Evolutionary conservation across 176 grass and related monocot genomes (phyloP).

Genomic region (Musa troglodytarum): DNA sequence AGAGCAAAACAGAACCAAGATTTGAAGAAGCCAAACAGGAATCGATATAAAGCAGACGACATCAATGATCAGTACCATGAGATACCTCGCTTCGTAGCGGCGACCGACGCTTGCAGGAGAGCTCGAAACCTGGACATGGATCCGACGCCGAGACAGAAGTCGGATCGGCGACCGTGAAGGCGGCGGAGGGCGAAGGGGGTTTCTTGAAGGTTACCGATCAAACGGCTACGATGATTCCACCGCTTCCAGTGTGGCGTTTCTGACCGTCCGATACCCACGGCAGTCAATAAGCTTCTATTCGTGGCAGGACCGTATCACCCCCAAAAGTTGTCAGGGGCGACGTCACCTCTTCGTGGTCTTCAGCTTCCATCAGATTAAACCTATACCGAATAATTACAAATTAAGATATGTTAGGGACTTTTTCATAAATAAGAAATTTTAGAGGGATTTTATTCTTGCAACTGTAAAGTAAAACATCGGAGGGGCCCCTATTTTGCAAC

Average conservation of each 20-base stretch:
- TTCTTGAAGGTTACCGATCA: background rate
- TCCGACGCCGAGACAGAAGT: background rate
- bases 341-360: no score
- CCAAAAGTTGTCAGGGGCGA: no score
- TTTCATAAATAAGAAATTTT: background rate
- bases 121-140: slow-evolving; percentile 54
- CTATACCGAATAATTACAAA: no score
- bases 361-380: no score
- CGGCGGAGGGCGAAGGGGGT: no score
- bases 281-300: no score
- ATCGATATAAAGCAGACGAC: no score
- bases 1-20: background rate
- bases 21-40: no score
- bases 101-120: slow-evolving; percentile 62
- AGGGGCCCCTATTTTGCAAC: background rate
- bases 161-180: no score
- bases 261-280: no score
- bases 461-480: background rate
- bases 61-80: background rate
- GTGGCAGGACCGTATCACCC: no score
- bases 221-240: background rate
- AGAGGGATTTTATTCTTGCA: background rate
- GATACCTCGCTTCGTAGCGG: slow-evolving; percentile 58
- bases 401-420: background rate
- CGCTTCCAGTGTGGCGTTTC: no score